A percentile compares a stretch with the other conserved stretches of the same genome.
These are phyloP conservation scores for Backusella tuberculispora DNA, from an alignment of 192 early-diverging fungal genomes.

Conservation along the genomic window DNA sequence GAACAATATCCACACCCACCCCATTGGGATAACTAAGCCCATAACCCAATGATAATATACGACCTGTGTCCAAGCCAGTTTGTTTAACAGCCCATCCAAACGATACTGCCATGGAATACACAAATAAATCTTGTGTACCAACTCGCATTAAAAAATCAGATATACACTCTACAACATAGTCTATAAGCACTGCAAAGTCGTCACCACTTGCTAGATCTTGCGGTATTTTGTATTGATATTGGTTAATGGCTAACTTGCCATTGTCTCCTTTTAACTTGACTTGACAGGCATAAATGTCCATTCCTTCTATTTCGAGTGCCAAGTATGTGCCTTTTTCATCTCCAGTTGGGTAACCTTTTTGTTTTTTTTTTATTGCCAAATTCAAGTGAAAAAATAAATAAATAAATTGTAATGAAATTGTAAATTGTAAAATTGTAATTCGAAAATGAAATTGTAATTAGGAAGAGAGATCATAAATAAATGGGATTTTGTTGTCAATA, in stretches of 20 bases:
- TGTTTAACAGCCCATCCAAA: constrained; percentile 92
- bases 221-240: constrained; percentile 77
- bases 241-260: constrained; percentile 69
- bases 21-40: constrained; percentile 79
- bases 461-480: not conserved
- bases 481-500: not conserved
- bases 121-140: constrained; percentile 44
- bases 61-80: constrained; percentile 62
- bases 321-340: constrained; percentile 85
- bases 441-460: not conserved
- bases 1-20: constrained; percentile 83
- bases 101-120: constrained; percentile 75
- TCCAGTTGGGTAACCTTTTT: constrained; percentile 73
- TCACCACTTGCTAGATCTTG: constrained; percentile 59
- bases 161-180: constrained; percentile 76
- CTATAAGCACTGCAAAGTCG: constrained; percentile 63
- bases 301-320: constrained; percentile 92
- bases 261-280: constrained; percentile 80
- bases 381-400: too few species aligned
- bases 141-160: constrained; percentile 50
- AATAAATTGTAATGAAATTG: not conserved
- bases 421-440: too few species aligned
- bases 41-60: constrained; percentile 74
- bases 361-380: not conserved
- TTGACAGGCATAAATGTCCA: constrained; percentile 89